phyloP scores from a whole-genome alignment of 1,284 basidiomycete genomes.

The Amylostereum areolatum region DNA sequence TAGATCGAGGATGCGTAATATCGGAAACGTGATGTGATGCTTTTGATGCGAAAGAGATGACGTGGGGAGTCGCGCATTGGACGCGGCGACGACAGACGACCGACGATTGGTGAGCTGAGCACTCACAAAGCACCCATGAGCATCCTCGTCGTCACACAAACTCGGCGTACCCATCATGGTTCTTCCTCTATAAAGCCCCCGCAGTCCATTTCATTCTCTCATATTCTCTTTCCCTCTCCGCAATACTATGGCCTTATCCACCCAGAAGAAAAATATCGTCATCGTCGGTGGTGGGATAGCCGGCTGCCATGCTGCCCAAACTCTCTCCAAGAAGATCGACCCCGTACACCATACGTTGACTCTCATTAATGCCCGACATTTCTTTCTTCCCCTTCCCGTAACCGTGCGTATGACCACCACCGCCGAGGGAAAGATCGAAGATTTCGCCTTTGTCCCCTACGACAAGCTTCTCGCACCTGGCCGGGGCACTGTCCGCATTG shows the following conservation, averaged over 20 bases:
- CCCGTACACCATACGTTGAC: slow-evolving; percentile 24
- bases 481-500: slow-evolving; percentile 40
- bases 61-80: too few relatives aligned
- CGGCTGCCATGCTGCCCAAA: slow-evolving; percentile 22
- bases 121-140: too few relatives aligned
- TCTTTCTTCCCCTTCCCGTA: slow-evolving; percentile 27
- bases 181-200: background rate
- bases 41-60: background rate
- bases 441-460: slow-evolving; percentile 29
- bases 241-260: slow-evolving; percentile 12
- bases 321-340: slow-evolving; percentile 28
- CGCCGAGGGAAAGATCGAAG: slow-evolving; percentile 25
- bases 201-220: background rate
- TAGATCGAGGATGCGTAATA: too few relatives aligned
- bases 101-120: too few relatives aligned
- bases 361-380: slow-evolving; percentile 29
- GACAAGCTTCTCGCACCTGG: slow-evolving; percentile 42
- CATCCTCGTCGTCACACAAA: too few relatives aligned
- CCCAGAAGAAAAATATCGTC: slow-evolving; percentile 28
- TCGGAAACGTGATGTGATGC: too few relatives aligned
- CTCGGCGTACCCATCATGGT: too few relatives aligned
- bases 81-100: too few relatives aligned
- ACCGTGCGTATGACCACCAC: slow-evolving; percentile 28
- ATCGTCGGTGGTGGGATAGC: slow-evolving; percentile 32
- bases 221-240: background rate